Evolutionary conservation across 345 rosid genomes (phyloP).

Genomic region (Salix brachista): DNA sequence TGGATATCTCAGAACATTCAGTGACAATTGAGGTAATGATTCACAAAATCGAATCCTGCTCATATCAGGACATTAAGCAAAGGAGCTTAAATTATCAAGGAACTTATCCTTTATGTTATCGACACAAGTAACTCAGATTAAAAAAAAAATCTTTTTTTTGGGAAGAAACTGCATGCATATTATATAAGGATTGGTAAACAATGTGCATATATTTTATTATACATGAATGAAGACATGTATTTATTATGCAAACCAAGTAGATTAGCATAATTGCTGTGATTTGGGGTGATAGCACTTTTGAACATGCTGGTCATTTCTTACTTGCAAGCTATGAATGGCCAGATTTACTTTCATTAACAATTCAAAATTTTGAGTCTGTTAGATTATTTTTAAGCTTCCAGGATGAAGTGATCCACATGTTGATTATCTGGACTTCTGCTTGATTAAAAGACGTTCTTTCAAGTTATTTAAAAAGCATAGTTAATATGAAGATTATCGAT

Average conservation of each 20-base stretch:
- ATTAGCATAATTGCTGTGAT: background rate
- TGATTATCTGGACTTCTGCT: no score
- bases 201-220: background rate
- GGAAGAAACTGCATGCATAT: background rate
- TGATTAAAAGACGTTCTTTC: no score
- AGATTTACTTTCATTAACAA: background rate
- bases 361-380: no score
- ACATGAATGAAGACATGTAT: background rate
- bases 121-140: background rate
- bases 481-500: no score
- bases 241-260: background rate
- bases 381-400: no score
- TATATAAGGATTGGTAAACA: background rate
- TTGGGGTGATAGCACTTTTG: background rate
- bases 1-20: constrained; percentile 70
- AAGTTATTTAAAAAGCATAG: no score
- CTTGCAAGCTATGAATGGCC: background rate
- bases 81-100: background rate
- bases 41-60: background rate
- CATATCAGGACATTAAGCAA: background rate
- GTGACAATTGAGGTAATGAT: constrained; percentile 72
- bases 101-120: background rate
- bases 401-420: no score
- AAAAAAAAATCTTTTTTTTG: background rate
- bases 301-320: background rate